Base-by-base conservation (phyloP, 768 basidiomycete species). In the Dioszegia hungarica region DNA sequence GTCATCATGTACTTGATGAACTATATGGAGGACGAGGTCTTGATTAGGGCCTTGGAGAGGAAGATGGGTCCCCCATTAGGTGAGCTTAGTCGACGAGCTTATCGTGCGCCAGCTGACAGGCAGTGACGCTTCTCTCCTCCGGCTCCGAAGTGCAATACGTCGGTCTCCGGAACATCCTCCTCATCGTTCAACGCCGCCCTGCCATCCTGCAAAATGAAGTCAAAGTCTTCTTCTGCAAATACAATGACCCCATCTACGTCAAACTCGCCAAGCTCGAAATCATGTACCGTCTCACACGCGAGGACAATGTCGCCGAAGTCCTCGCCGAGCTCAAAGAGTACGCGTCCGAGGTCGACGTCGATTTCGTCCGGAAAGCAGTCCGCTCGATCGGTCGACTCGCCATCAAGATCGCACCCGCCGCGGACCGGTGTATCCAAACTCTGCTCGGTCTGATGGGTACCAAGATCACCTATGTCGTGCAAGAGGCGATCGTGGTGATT, bases 201-300 rank as follows among this genome's bases (percentile, higher is more conserved):
- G 77, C 85, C 12, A 90, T 99, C 29, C 80, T 99, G 38, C 89
- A 89, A 77, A 95, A 95, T 77, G 95, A 98, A 72, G 94, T 99
- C 70, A 91, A 91, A 68, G 93, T 97, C 14, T 98, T 99, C 79
- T 99, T 99, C 79, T 97, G 92, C 87, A 98, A 99, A 77, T 99
- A 98, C 77, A 98, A 98, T 74, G 95, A 98, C 69, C 95, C 95
- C 2, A 95, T 98, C 64, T 99, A 98, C 74, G 90, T 98, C 75
- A 98, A 99, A 75, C 82, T 99, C 28, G 94, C 93, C 47, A 98
- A 99, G 68, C 80, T 99, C 50, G 95, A 98, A 77, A 97, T 98
- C 70, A 98, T 99, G 89, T 98, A 98, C 77, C 86, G 95, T 10
- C 81, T 99, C 19, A 91, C 93, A 9, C 84, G 90, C n/a, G 86